Base-by-base conservation (phyloP, 805 yeast species). In the Saturnispora sanitii region DNA sequence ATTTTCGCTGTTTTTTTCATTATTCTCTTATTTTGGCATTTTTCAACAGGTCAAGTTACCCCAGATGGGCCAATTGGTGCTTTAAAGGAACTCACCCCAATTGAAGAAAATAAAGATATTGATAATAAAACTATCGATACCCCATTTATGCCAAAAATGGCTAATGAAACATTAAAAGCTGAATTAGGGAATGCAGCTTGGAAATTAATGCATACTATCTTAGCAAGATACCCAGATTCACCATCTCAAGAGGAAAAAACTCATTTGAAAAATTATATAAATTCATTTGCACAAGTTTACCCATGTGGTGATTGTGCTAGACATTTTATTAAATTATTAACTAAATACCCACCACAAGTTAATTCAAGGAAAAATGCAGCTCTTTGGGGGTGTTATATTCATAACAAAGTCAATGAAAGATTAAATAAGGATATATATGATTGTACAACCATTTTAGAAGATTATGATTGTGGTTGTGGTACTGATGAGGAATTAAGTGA, bases 291-390 rank as follows among this genome's bases (percentile, higher is more conserved):
- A 1, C 85, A 88, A 52, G 90, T 92, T 8, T 92, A 92, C 49
- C 98, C 98, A 0, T 90, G 97, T 62, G 95, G 95, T 3, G 96
- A 90, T 57, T 92, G 97, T 62, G 96, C 98, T 0, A 68, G 84
- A 48, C 97, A 92, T 60, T 92, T 92, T 60, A 81, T 73, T 48
- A 62, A 73, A 54, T 62, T 90, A 48, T 61, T 92, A 42, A 54
- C 65, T 42, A 69, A 80, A 51, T 79, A 67, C 53, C 97, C 98
- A 1, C 96, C 95, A 2, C 98, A 92, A 54, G 70, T 81, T 3
- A 67, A 75, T 6, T 70, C 82, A 18, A 69, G 95, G 43, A 76
- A 77, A 46, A 72, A 75, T 3, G 97, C 98, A 1, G 86, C 95
- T 0, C 64, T 84, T 48, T 92, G 98, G 98, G 98, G 98, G 1